Evolutionary conservation across 1,284 basidiomycete species (phyloP).

Genomic region (Fomitopsis betulina): DNA sequence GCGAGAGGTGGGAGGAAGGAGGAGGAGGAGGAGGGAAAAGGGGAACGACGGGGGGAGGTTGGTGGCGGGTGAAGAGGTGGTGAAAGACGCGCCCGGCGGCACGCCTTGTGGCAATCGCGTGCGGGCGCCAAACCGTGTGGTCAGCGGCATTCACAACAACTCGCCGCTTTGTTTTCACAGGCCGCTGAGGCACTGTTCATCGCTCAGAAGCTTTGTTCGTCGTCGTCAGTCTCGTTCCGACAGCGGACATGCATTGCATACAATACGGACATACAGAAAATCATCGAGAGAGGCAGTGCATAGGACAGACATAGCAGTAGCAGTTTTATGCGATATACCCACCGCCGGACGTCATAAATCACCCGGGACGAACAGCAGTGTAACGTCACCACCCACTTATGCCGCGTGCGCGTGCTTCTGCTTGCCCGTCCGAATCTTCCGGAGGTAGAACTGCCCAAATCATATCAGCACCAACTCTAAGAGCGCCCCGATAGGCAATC

Average conservation of each 20-base stretch:
- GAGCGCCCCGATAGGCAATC: conserved; percentile 2
- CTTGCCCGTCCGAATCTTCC: conserved; percentile 90
- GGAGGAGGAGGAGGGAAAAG: neutral
- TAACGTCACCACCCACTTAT: conserved; percentile 20
- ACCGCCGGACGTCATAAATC: conserved; percentile 9
- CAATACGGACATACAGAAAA: conserved; percentile 22
- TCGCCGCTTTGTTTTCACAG: neutral
- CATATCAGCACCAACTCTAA: conserved; percentile 11
- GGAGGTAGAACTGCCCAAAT: conserved; percentile 76
- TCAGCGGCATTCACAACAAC: neutral
- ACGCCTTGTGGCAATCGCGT: conserved; percentile 3
- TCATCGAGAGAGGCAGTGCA: conserved; percentile 10
- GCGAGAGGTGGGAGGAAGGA: conserved; percentile 5
- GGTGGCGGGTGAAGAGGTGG: conserved; percentile 1
- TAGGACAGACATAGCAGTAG: conserved; percentile 9
- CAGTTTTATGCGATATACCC: conserved; percentile 11
- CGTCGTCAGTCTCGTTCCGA: conserved; percentile 5
- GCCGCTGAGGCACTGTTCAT: neutral
- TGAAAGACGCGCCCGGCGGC: conserved; percentile 1
- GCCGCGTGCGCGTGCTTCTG: conserved; percentile 80
- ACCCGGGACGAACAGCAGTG: neutral
- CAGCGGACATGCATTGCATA: conserved; percentile 21
- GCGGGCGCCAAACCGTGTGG: neutral
- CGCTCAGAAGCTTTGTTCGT: neutral
- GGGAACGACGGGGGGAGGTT: neutral